Percentiles rank a stretch among this genome's conserved stretches.
Conservation (phyloP, 805 yeast genomes). For the Candida oleophila region DNA sequence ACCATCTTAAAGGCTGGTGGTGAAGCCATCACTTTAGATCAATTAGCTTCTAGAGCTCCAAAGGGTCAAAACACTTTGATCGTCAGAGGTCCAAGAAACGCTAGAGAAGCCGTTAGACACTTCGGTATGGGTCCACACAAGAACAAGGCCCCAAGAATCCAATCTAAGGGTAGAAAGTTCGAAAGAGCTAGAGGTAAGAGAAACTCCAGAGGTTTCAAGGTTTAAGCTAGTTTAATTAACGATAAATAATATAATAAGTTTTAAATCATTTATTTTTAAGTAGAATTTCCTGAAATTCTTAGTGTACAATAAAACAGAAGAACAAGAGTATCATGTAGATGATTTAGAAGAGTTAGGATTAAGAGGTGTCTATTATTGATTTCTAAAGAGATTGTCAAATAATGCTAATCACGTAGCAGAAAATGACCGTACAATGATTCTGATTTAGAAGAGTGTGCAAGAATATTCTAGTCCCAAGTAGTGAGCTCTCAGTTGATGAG, state of each 20-base stretch:
- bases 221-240: constrained; percentile 52
- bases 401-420: no score
- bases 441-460: no score
- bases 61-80: constrained; percentile 98
- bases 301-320: constrained; percentile 9
- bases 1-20: constrained; percentile 98
- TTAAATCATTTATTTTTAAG: background rate
- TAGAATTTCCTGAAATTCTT: background rate
- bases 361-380: no score
- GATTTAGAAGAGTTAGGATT: background rate
- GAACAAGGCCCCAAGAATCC: constrained; percentile 98
- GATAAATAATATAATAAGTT: constrained; percentile 3
- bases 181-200: constrained; percentile 99
- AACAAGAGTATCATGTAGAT: background rate
- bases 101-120: constrained; percentile 99
- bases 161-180: constrained; percentile 98
- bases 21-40: constrained; percentile 98
- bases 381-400: no score
- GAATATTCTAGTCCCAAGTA: no score
- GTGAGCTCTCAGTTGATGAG: no score
- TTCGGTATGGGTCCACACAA: constrained; percentile 99
- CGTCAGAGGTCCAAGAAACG: constrained; percentile 97
- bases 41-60: constrained; percentile 98
- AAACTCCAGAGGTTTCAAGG: constrained; percentile 99
- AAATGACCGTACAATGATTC: no score